Conservation (phyloP, 495 filamentous ascomycete species). For the Aspergillus steynii region DNA sequence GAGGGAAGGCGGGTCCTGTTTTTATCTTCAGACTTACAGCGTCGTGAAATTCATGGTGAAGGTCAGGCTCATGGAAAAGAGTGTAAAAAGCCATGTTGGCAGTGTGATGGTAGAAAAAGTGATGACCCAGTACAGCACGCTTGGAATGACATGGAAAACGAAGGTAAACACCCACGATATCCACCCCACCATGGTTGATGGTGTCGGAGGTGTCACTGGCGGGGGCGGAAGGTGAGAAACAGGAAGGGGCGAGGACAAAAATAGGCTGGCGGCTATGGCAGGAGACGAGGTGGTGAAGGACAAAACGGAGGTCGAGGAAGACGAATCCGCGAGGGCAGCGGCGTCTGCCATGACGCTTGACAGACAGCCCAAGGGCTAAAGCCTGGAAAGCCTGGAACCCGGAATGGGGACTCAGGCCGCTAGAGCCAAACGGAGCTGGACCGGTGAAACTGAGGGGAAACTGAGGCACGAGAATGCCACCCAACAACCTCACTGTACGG, state of each 20-base stretch:
- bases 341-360: conserved; percentile 20
- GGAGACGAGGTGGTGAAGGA: conserved; percentile 22
- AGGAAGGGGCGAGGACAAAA: conserved; percentile 25
- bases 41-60: conserved; percentile 99
- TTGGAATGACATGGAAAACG: conserved; percentile 59
- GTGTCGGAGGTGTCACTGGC: conserved; percentile 30
- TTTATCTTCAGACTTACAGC: conserved; percentile 54
- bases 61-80: conserved; percentile 93
- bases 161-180: conserved; percentile 45
- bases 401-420: conserved; percentile 8
- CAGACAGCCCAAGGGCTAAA: background rate
- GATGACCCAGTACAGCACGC: conserved; percentile 76
- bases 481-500: background rate
- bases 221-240: conserved; percentile 27
- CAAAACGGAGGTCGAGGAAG: conserved; percentile 12
- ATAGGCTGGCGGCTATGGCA: conserved; percentile 23
- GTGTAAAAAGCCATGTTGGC: conserved; percentile 84
- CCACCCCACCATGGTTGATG: conserved; percentile 48
- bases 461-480: background rate
- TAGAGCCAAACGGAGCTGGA: background rate
- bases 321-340: conserved; percentile 13
- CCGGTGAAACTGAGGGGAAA: background rate
- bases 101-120: conserved; percentile 86
- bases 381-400: conserved; percentile 2
- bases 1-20: background rate